Evolutionary conservation across 768 basidiomycete genomes (phyloP).

Genomic region (Tulasnella calospora): DNA sequence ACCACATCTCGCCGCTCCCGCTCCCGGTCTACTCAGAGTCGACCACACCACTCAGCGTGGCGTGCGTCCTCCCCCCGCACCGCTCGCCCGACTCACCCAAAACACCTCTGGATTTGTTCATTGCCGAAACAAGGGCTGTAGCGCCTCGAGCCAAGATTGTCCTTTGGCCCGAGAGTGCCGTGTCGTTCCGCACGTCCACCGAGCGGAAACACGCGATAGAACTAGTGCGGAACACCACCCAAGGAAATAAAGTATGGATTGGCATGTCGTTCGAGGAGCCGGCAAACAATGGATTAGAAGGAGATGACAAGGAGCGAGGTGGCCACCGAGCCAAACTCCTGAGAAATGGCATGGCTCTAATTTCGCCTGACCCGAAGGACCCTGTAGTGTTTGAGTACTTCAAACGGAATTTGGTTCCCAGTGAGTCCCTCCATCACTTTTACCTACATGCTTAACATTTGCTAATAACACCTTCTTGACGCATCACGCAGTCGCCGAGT

Average conservation of each 20-base stretch:
- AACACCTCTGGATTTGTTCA: constrained; percentile 52
- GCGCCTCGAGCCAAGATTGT: constrained; percentile 49
- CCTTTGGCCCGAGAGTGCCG: constrained; percentile 79
- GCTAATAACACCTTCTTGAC: constrained; percentile 11
- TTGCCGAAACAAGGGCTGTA: constrained; percentile 52
- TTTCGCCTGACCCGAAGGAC: constrained; percentile 41
- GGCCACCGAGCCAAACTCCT: constrained; percentile 39
- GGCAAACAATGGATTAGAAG: constrained; percentile 28
- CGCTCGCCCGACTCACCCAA: constrained; percentile 42
- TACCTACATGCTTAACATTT: constrained; percentile 16
- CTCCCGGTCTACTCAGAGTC: constrained; percentile 36
- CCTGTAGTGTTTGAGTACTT: constrained; percentile 50
- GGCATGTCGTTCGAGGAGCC: constrained; percentile 72
- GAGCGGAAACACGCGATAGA: constrained; percentile 51
- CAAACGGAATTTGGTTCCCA: constrained; percentile 71
- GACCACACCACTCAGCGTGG: constrained; percentile 58
- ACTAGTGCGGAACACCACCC: constrained; percentile 31
- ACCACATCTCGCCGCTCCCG: constrained; percentile 41
- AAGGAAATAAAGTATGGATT: constrained; percentile 42
- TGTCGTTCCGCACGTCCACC: constrained; percentile 51
- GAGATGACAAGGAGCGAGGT: constrained; percentile 31
- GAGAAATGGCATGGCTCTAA: constrained; percentile 61
- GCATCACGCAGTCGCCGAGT: constrained; percentile 61
- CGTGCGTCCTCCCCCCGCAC: constrained; percentile 56
- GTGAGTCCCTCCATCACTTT: constrained; percentile 44